These are phyloP conservation scores for Barbatosphaeria neglecta DNA, from an alignment of 495 filamentous ascomycete genomes.

Conservation along the genomic window DNA sequence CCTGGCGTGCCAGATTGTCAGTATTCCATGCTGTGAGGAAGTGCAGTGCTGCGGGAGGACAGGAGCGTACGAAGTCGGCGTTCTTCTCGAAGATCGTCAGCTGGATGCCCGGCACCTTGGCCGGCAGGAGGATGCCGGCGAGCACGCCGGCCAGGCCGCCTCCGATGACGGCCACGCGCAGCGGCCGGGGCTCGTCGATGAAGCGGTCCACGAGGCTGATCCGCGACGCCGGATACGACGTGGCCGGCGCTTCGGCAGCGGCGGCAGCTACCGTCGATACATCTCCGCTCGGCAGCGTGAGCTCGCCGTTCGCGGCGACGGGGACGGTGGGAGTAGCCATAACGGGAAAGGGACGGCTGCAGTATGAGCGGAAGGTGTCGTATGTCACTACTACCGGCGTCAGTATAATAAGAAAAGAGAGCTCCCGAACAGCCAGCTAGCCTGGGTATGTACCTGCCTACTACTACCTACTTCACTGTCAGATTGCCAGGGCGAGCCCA, in stretches of 20 bases:
- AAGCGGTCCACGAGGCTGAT: slow-evolving; percentile 32
- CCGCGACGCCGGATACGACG: slow-evolving; percentile 12
- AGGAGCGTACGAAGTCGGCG: slow-evolving; percentile 35
- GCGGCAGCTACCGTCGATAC: neutral
- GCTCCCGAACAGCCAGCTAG: too few relatives aligned
- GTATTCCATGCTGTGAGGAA: neutral
- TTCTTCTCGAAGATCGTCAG: slow-evolving; percentile 67
- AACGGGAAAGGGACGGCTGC: neutral
- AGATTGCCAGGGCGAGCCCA: too few relatives aligned
- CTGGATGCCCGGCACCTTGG: slow-evolving; percentile 43
- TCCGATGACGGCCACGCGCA: slow-evolving; percentile 52
- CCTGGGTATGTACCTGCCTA: too few relatives aligned
- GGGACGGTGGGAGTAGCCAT: neutral
- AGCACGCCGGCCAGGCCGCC: slow-evolving; percentile 55
- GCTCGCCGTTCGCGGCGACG: too few relatives aligned
- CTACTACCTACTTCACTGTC: too few relatives aligned
- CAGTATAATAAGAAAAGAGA: neutral
- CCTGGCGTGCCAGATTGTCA: too few relatives aligned
- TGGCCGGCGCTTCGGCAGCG: neutral
- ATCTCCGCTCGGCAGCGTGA: neutral
- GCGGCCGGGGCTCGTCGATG: slow-evolving; percentile 43
- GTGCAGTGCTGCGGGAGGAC: neutral
- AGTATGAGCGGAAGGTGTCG: too few relatives aligned
- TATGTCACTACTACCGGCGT: too few relatives aligned
- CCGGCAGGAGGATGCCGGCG: slow-evolving; percentile 46